Conservation (phyloP, 2,329 filamentous ascomycete genomes). For the Cephalotrichum gorgonifer region DNA sequence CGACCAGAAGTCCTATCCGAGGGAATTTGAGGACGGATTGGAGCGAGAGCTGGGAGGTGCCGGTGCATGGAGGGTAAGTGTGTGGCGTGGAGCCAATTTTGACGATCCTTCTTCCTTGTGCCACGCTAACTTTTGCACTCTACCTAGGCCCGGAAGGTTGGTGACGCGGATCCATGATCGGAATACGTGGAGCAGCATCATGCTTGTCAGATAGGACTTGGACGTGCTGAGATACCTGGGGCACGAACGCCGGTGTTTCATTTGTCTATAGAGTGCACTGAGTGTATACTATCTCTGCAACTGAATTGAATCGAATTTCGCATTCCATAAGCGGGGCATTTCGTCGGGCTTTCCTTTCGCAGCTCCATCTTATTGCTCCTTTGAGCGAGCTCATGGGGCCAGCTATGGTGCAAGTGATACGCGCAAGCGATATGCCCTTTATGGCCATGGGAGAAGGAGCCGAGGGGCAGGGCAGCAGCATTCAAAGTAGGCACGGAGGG, state of each 20-base stretch:
- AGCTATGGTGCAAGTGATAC: too few species aligned
- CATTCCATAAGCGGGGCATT: too few species aligned
- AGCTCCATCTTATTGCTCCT: too few species aligned
- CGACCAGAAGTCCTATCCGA: constrained; percentile 58
- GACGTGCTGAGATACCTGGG: background rate
- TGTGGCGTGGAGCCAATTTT: background rate
- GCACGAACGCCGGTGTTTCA: constrained; percentile 9
- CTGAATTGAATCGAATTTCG: background rate
- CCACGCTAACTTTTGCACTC: background rate
- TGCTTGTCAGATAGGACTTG: background rate
- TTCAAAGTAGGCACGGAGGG: too few species aligned
- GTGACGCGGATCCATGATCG: background rate
- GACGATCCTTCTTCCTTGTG: background rate
- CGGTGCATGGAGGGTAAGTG: constrained; percentile 53
- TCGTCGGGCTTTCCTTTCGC: too few species aligned
- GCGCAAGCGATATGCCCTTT: too few species aligned
- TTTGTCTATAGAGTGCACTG: constrained; percentile 22
- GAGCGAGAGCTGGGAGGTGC: constrained; percentile 66
- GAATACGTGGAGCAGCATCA: background rate
- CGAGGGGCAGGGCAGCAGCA: too few species aligned
- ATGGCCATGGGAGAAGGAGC: too few species aligned
- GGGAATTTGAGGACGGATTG: constrained; percentile 62
- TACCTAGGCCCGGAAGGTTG: background rate
- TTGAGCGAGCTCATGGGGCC: too few species aligned
- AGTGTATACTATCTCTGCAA: background rate